Evolutionary conservation across 2,329 filamentous ascomycete species (phyloP), one percentile per base, ranked within the genome.

Genomic region (Fusarium palustre): DNA sequence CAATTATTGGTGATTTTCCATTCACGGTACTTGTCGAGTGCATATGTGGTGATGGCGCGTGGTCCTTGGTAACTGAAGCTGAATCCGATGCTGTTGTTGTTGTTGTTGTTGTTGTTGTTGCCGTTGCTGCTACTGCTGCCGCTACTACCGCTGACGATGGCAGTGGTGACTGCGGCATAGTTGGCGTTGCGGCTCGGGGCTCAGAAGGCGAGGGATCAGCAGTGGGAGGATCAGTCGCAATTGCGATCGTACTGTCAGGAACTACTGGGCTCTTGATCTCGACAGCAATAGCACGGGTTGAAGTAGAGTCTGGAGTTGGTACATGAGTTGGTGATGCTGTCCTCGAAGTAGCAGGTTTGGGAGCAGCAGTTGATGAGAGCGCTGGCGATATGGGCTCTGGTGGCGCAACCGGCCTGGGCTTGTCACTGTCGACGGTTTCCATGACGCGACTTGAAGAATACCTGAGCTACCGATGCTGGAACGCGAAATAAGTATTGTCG

Each of bases 351-450:
- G 66, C 58, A 54, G 65, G 59, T 57, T 70, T 66, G 45, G 66
- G 61, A 64, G 54, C 60, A 59, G 65, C 59, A 34, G 70, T 56
- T 43, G 68, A 65, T 64, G 73, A 74, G 42, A 70, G 69, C 36
- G 70, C 72, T 57, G 72, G 72, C 53, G 72, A 74, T 68, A 74
- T 74, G 67, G 72, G 72, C 59, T 72, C 70, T 66, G 69, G 59
- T 66, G 73, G 70, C 65, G 70, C 71, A 73, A 68, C 66, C 36
- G 66, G 70, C 66, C 68, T 74, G 63, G 70, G 68, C 66, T 73
- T 71, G 61, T 74, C 72, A 56, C 57, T 57, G 57, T 72, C 68
- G 55, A 58, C 58, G 64, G 55, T 71, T 59, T 75, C 69, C 70
- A 74, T 75, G 64, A 71, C 67, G 64, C 56, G 59, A 64, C 56